A percentile compares a stretch with the other conserved stretches of the same genome.
phyloP scores from a whole-genome alignment of 1,284 basidiomycete genomes.

The Melanopsichium pennsylvanicum region DNA sequence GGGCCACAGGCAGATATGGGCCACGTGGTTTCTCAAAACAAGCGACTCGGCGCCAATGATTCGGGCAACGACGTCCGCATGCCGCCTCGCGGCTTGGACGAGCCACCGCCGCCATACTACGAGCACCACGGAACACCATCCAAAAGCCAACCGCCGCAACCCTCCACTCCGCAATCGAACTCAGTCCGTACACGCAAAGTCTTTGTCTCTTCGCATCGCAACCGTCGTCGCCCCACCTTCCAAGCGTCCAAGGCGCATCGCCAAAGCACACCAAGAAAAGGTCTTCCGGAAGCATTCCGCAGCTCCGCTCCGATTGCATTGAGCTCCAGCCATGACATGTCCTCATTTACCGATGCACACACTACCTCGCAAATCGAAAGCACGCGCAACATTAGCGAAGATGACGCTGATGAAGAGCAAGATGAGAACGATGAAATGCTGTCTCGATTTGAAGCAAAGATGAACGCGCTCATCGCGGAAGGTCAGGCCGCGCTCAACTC shows the following conservation, averaged over 20 bases:
- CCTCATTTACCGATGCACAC: too few relatives aligned
- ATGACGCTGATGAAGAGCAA: conserved; percentile 16
- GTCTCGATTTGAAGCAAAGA: conserved; percentile 43
- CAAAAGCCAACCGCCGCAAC: not conserved
- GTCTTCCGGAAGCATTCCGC: conserved; percentile 12
- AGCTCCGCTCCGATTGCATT: not conserved
- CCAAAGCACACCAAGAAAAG: conserved; percentile 28
- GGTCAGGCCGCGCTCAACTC: conserved; percentile 49
- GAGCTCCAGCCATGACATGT: too few relatives aligned
- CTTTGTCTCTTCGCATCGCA: conserved; percentile 42
- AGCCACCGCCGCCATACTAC: conserved; percentile 46
- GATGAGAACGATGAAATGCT: conserved; percentile 47
- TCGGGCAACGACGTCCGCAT: not conserved
- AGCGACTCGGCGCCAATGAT: not conserved
- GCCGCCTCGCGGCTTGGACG: conserved; percentile 31
- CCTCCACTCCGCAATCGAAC: conserved; percentile 14
- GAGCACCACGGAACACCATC: conserved; percentile 9
- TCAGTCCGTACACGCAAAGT: conserved; percentile 24
- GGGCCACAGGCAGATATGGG: conserved; percentile 29
- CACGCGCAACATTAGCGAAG: not conserved
- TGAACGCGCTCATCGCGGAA: conserved; percentile 49
- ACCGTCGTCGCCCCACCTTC: conserved; percentile 33
- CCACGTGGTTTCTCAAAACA: conserved; percentile 20
- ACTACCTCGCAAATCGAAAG: too few relatives aligned
- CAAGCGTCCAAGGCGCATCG: conserved; percentile 23